These are phyloP conservation scores for Lithospermum erythrorhizon DNA, from an alignment of 257 asterid genomes.

Conservation along the genomic window DNA sequence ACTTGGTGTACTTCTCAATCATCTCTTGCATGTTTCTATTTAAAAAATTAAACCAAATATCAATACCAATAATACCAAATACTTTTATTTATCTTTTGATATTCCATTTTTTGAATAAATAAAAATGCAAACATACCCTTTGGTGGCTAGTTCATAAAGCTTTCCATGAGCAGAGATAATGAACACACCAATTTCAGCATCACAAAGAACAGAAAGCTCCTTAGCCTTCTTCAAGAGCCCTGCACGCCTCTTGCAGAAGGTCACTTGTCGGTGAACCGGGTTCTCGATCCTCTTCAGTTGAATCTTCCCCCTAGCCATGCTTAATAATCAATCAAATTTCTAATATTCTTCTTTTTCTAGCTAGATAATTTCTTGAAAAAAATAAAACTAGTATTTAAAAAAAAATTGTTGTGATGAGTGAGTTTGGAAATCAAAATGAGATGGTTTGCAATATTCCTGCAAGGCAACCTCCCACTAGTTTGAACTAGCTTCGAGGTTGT, in stretches of 20 bases:
- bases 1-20: constrained; percentile 65
- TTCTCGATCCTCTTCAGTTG: constrained; percentile 94
- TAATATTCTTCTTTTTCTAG: background rate
- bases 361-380: background rate
- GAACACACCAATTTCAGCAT: constrained; percentile 80
- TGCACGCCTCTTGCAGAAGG: constrained; percentile 90
- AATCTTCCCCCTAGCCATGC: constrained; percentile 91
- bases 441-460: constrained; percentile 4
- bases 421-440: too few relatives aligned
- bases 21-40: constrained; percentile 60
- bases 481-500: constrained; percentile 29
- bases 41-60: background rate
- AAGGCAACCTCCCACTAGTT: constrained; percentile 27
- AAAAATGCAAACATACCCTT: constrained; percentile 72
- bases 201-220: constrained; percentile 82
- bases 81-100: too few relatives aligned
- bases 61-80: background rate
- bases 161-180: constrained; percentile 84
- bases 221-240: constrained; percentile 95
- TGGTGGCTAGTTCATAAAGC: constrained; percentile 77
- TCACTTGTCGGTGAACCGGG: constrained; percentile 86
- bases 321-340: background rate
- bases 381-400: too few relatives aligned
- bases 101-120: too few relatives aligned
- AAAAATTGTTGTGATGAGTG: background rate